Evolutionary conservation across 2,329 filamentous ascomycete species (phyloP), one percentile per base, ranked within the genome.

Genomic region (Colletotrichum navitas): DNA sequence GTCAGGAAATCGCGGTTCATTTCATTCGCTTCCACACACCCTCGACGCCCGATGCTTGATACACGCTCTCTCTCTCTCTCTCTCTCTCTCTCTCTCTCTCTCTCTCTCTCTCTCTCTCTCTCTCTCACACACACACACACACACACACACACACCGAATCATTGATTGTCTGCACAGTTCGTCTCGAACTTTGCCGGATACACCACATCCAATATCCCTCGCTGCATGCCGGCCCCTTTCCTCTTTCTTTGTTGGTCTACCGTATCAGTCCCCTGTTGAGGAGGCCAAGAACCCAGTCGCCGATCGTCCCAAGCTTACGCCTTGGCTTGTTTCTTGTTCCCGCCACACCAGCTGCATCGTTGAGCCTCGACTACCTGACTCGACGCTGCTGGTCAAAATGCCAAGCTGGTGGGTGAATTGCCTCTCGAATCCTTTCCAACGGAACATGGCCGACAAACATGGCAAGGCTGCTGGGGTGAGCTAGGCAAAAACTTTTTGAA

Each of bases 341-440:
- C 41, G 43, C 43, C 52, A 54, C 64, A 71, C 36, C 52, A 36
- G 18, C 64, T 34, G 45, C 58, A 39, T 47, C 54, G 52, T 68
- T 60, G 62, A 69, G 54, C 67, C 64, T 68, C 59, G 51, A 58
- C n/a, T 39, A 43, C 67, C 68, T 67, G 65, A 71, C 68, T 71
- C 68, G 65, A 54, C 39, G 59, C 43, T 70, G 58, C n/a, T 68
- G 18, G 43, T 45, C 34, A 51, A 61, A 39, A 58, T 41, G 47
- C 47, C 49, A 51, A 62, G 59, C 47, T 11, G 11, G 24, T 67
- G 63, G 24, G 45, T 62, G 63, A 56, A 34, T 67, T 36, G 51
- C 26, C 56, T 63, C 52, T 34, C 54, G 43, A 16, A 47, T 54
- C 52, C 14, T 14, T 26, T 24, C 49, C 12, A 51, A 18, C 65